These are phyloP conservation scores for Lasiodiplodia sp. DNA, from an alignment of 2,329 filamentous ascomycete species.

Conservation along the genomic window DNA sequence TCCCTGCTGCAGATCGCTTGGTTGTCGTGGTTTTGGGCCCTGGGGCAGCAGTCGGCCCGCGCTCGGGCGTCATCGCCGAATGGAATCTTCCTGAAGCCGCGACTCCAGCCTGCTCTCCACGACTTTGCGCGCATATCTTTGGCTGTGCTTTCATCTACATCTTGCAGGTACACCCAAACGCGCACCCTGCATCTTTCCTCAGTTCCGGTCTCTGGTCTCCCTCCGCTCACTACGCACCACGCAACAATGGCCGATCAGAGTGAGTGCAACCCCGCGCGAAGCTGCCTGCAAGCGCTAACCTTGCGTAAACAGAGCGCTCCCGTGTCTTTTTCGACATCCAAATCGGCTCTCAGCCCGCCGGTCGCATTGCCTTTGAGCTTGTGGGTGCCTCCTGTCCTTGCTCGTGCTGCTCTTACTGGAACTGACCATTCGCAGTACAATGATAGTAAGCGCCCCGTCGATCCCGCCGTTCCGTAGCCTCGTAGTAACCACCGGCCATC, in stretches of 20 bases:
- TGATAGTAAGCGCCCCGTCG: constrained; percentile 44
- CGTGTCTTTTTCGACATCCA: constrained; percentile 94
- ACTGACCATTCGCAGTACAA: constrained; percentile 47
- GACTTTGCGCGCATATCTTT: constrained; percentile 19
- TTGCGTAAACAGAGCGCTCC: constrained; percentile 61
- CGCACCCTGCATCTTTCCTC: too few relatives aligned
- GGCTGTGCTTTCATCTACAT: not conserved
- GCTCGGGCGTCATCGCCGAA: constrained; percentile 19
- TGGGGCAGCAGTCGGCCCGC: constrained; percentile 8
- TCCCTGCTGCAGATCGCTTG: not conserved
- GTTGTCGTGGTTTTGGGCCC: constrained; percentile 16
- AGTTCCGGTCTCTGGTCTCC: not conserved
- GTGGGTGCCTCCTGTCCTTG: constrained; percentile 53
- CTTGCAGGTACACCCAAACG: not conserved
- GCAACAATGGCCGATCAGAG: constrained; percentile 28
- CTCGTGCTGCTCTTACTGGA: not conserved
- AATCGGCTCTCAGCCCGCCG: constrained; percentile 75
- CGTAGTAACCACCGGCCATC: constrained; percentile 10
- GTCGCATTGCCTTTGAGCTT: constrained; percentile 87
- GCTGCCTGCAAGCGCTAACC: constrained; percentile 1
- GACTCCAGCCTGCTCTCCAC: constrained; percentile 25
- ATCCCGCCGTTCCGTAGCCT: constrained; percentile 26
- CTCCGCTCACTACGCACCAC: not conserved
- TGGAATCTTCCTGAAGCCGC: constrained; percentile 31
- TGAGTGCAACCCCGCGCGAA: constrained; percentile 10